Evolutionary conservation across 129 eudicot genomes (phyloP).

Genomic region (Flaveria bidentis): DNA sequence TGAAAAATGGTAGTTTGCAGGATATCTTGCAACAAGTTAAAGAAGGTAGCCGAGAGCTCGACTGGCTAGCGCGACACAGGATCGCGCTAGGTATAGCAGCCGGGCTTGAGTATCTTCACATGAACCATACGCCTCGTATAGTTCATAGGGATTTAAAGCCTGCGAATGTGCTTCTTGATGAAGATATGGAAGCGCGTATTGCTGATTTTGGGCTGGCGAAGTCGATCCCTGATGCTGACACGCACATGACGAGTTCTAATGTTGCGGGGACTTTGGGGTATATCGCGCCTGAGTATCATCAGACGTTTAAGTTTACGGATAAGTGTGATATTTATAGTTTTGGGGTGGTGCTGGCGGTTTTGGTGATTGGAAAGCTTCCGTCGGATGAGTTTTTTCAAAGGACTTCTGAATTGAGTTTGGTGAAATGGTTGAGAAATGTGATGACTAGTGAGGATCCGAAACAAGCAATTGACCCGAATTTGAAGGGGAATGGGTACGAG

Average conservation of each 20-base stretch:
- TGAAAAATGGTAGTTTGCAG: conserved; percentile 90
- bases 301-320: conserved; percentile 80
- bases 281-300: conserved; percentile 91
- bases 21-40: conserved; percentile 52
- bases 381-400: conserved; percentile 67
- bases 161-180: conserved; percentile 78
- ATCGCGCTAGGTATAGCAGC: conserved; percentile 73
- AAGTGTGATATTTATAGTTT: conserved; percentile 86
- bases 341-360: conserved; percentile 66
- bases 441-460: conserved; percentile 73
- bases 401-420: conserved; percentile 69
- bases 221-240: conserved; percentile 66
- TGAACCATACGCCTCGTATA: conserved; percentile 57
- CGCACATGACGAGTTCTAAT: conserved; percentile 70
- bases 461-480: conserved; percentile 62
- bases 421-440: conserved; percentile 88
- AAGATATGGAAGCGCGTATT: conserved; percentile 90
- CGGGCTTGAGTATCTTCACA: conserved; percentile 88
- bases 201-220: conserved; percentile 95
- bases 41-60: conserved; percentile 54
- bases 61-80: conserved; percentile 62
- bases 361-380: conserved; percentile 83
- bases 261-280: conserved; percentile 89
- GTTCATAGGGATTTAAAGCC: conserved; percentile 94
- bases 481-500: conserved; percentile 79